Evolutionary conservation across 441 rosid genomes (phyloP).

Genomic region (Brassica balearica): DNA sequence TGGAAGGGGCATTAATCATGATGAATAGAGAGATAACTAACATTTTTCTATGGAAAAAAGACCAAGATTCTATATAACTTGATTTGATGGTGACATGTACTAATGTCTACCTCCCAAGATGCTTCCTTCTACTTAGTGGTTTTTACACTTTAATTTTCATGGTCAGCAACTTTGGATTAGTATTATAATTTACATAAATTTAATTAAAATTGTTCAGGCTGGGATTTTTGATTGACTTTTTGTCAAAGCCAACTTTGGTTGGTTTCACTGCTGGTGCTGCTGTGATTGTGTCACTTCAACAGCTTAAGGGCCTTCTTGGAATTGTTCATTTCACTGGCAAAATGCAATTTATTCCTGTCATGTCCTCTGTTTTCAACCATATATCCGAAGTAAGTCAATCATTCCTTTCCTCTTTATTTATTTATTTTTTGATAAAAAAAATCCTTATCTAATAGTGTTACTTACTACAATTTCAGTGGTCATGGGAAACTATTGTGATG

Average conservation of each 20-base stretch:
- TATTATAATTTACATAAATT: background rate
- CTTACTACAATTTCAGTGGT: conserved; percentile 68
- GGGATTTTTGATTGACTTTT: conserved; percentile 92
- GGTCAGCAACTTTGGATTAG: conserved; percentile 28
- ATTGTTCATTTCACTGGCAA: conserved; percentile 87
- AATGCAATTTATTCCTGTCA: conserved; percentile 89
- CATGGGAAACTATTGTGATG: conserved; percentile 87
- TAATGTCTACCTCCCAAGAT: conserved; percentile 45
- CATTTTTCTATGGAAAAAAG: conserved; percentile 1
- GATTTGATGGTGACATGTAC: conserved; percentile 41
- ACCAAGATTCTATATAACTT: conserved; percentile 41
- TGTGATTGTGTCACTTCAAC: conserved; percentile 92
- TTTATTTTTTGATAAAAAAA: background rate
- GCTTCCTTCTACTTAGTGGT: conserved; percentile 42
- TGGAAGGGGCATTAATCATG: conserved; percentile 16
- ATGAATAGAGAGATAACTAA: conserved; percentile 30
- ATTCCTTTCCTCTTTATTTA: background rate
- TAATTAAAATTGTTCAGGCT: conserved; percentile 56
- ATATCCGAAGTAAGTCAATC: conserved; percentile 68
- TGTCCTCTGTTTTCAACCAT: conserved; percentile 71
- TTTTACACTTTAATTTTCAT: conserved; percentile 30
- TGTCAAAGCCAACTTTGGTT: conserved; percentile 90
- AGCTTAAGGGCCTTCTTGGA: conserved; percentile 93
- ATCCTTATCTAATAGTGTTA: conserved; percentile 30
- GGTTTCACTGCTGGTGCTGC: conserved; percentile 99